Evolutionary conservation across 2,329 filamentous ascomycete genomes (phyloP), one percentile per base, ranked within the genome.

Genomic region (Fusarium lateritium): DNA sequence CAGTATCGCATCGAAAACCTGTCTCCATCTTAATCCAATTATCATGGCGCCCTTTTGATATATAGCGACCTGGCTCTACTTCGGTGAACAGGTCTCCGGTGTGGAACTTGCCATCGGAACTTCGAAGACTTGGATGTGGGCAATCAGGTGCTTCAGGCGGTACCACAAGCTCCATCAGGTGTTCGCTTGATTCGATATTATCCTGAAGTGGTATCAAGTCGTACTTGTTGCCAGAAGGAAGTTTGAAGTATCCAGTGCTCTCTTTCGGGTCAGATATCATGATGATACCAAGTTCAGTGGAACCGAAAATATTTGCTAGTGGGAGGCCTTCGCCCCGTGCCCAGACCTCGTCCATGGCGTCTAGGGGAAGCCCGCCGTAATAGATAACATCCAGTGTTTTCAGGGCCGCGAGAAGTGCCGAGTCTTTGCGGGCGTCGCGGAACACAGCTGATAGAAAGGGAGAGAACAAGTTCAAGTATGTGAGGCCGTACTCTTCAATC

Each of bases 11-110:
- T 15, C 67, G 46, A 11, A 66, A 36, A 2, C 68, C 59, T 4
- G 31, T 43, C n/a, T 71, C 45, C 72, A 74, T 75, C 26, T 75
- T 75, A 47, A 75, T 75, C 72, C 73, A 75, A n/a, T 70, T 62
- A 11, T 75, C 72, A 2, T 61, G 65, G 2, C 73, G 70, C 2
- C 73, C 73, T 6, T 60, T 64, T 2, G 56, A 51, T 2, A 69
- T 1, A 19, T 68, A 74, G 17, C 56, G 36, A 0, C 72, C 71
- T 9, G 72, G 65, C 19, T 15, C 40, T 3, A 62, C 47, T 34
- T 74, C 66, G 4, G 66, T 52, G 17, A 77, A 76, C n/a, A 76
- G 46, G 10, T 72, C 75, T 8, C 73, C 70, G 0, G 73, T 69
- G 11, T 74, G 65, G 9, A 72, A 74, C 24, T 67, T 70, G 24